Evolutionary conservation across 192 early-diverging fungal genomes (phyloP), one percentile per base, ranked within the genome.

Genomic region (Spizellomyces punctatus): DNA sequence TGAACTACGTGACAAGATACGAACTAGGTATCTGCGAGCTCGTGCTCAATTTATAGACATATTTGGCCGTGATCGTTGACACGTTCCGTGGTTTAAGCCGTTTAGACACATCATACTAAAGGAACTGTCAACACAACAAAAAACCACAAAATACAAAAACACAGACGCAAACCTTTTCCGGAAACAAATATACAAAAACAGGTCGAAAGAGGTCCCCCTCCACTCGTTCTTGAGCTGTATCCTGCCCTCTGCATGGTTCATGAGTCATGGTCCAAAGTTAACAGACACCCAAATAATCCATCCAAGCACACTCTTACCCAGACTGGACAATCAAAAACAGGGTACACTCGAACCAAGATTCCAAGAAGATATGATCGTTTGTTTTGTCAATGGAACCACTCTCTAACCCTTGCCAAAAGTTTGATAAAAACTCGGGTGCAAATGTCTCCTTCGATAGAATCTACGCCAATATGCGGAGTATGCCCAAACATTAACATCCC

Each of bases 311-410:
- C 17, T 0, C 50, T 54, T 54, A 54, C 50, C 17, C 50, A n/a
- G 50, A 54, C 14, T 54, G 50, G 58, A 71, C 21, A 10, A 71
- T 6, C 16, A 76, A 71, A 46, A 57, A 92, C 12, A 87, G 70
- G 14, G 82, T 62, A 67, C 91, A 93, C 74, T 93, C 91, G 46
- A 76, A 41, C 72, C 90, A 91, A 8, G 89, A 76, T 44, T 88
- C 79, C 19, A 92, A 44, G 42, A 91, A 88, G 8, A 83, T 44
- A 1, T 66, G 57, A 1, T 83, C 79, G 56, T 79, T 83, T 22
- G 58, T 66, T 56, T 57, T 75, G 45, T 89, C 86, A 66, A 89
- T 83, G 21, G 76, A 55, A 6, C 67, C 67, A 57, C 58, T 85
- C 4, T 72, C 67, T 8, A 89, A 58, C 2, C 89, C 88, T 50